Evolutionary conservation across 2,329 filamentous ascomycete genomes (phyloP), one percentile per base, ranked within the genome.

Genomic region (Zymoseptoria passerinii): DNA sequence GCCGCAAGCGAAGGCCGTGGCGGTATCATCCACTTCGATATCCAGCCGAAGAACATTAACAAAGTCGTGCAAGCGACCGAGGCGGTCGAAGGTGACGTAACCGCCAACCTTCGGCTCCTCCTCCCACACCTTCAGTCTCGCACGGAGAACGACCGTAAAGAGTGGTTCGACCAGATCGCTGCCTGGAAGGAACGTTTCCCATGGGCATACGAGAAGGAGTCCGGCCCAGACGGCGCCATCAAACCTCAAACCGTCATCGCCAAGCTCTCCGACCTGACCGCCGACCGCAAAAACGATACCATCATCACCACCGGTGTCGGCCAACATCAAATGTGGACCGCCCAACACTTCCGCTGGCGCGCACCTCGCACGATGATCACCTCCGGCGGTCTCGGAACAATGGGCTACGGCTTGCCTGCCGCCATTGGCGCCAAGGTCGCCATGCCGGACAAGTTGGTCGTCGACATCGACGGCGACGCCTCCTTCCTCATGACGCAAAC

Each of bases 11-110:
- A 96, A 77, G 86, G 86, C 56, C 88, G 91, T 62, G 94, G 94
- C 68, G 94, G 94, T 70, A 97, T 99, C 68, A 83, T 97, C 16
- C 92, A 99, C 76, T 97, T 97, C 70, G 92, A 97, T 73, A 92
- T 99, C 69, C 88, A 97, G 87, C 92, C 94, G 68, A 99, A 99
- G 86, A 97, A 99, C 80, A 97, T 97, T 78, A 97, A 97, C 85
- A 99, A 97, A 83, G 92, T 97, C 49, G 88, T 99, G 13, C 90
- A 97, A 77, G 92, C 92, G 7, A 96, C 89, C 49, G 91, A 96
- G 77, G 92, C 94, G 51, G 87, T 97, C 18, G 92, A 96, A 76
- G 94, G 94, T 59, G 92, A 97, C 70, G 90, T 96, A 28, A 85
- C 86, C 2, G 78, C 85, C 18, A 97, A 95, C 74, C 79, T 97